Evolutionary conservation across 1,284 basidiomycete genomes (phyloP).

Genomic region (Leccinum insigne): DNA sequence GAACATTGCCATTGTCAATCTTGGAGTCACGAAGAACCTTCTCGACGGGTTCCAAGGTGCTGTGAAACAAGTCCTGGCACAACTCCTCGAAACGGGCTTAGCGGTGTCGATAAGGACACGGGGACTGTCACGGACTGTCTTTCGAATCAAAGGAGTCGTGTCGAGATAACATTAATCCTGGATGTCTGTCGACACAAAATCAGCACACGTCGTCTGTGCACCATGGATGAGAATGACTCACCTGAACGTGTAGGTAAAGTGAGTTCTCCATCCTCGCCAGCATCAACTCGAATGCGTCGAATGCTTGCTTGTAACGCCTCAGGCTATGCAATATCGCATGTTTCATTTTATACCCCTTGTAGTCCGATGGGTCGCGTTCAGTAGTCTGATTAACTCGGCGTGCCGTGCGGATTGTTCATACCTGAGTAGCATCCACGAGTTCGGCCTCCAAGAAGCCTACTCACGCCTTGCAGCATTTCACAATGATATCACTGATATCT

Average conservation of each 20-base stretch:
- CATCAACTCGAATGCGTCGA: not conserved
- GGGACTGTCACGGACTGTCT: not conserved
- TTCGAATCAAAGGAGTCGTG: not conserved
- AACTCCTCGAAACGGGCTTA: conserved; percentile 39
- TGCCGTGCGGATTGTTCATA: not conserved
- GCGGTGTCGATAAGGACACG: not conserved
- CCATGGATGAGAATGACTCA: not conserved
- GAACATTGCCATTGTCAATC: conserved; percentile 94
- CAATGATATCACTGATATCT: not conserved
- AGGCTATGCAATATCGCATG: not conserved
- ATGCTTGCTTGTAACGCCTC: not conserved
- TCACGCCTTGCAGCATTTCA: not conserved
- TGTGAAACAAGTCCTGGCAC: conserved; percentile 96
- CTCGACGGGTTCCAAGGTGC: conserved; percentile 97
- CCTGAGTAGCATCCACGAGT: not conserved
- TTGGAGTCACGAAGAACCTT: conserved; percentile 98
- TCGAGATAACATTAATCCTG: not conserved
- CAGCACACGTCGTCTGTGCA: not conserved
- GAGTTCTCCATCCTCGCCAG: not conserved
- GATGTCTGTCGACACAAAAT: not conserved
- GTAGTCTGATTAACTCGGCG: not conserved
- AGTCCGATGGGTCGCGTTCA: not conserved
- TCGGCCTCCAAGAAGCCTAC: not conserved
- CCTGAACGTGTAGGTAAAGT: not conserved
- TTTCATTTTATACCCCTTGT: not conserved